Percentiles rank a stretch among this genome's conserved stretches.
phyloP scores from a whole-genome alignment of 805 yeast genomes.

The Candida ovalis region DNA sequence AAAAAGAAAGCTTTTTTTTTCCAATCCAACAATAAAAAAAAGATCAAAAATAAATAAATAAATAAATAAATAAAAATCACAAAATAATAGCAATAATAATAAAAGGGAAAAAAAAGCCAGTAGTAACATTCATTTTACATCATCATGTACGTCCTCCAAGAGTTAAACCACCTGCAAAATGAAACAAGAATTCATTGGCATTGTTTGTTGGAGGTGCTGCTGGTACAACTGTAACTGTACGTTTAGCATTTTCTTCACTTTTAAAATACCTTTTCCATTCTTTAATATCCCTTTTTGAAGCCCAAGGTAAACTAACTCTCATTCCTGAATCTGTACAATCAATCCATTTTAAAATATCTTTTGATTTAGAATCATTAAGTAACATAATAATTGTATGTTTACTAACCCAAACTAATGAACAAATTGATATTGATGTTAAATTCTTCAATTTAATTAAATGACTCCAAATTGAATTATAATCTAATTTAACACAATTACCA shows the following conservation, averaged over 20 bases:
- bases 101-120: background rate
- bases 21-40: no score
- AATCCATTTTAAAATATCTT: conserved; percentile 20
- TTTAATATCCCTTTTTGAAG: conserved; percentile 14
- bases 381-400: conserved; percentile 24
- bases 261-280: conserved; percentile 26
- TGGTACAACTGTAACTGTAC: background rate
- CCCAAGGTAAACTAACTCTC: conserved; percentile 47
- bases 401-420: conserved; percentile 32
- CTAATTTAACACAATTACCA: conserved; percentile 34
- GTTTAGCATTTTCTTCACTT: conserved; percentile 1
- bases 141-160: no score
- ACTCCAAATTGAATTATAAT: conserved; percentile 43
- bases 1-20: no score
- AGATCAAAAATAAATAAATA: no score
- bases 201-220: background rate
- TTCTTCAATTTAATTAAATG: conserved; percentile 13
- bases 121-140: no score
- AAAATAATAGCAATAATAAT: no score
- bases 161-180: conserved; percentile 4
- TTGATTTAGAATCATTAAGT: conserved; percentile 15
- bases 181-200: conserved; percentile 1
- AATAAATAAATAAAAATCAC: no score
- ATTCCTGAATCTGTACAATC: conserved; percentile 49
- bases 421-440: conserved; percentile 26